These are phyloP conservation scores for Linnemannia schmuckeri DNA, from an alignment of 192 early-diverging fungal species.

Conservation along the genomic window DNA sequence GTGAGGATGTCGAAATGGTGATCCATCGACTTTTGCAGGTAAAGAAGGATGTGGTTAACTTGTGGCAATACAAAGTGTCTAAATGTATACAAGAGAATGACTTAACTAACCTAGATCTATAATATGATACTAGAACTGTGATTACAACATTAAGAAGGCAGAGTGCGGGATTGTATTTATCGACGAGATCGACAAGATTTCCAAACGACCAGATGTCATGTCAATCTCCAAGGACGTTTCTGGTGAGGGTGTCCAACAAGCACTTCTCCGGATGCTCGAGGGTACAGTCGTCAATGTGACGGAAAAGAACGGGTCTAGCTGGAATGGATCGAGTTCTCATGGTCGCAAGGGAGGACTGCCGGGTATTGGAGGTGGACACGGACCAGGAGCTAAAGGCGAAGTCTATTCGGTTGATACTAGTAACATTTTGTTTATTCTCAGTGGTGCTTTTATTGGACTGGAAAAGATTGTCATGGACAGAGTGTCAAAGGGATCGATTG, in stretches of 20 bases:
- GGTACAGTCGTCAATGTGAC: conserved; percentile 86
- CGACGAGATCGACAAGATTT: conserved; percentile 93
- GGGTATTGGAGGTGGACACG: conserved; percentile 15
- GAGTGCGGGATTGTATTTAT: conserved; percentile 90
- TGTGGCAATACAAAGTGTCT: not conserved
- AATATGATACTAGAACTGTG: conserved; percentile 66
- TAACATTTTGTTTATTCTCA: conserved; percentile 90
- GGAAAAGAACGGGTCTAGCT: conserved; percentile 75
- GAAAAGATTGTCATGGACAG: conserved; percentile 83
- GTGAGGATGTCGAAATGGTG: conserved; percentile 89
- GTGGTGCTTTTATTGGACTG: conserved; percentile 87
- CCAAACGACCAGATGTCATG: conserved; percentile 76
- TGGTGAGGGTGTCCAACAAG: conserved; percentile 91
- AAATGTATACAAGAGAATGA: not conserved
- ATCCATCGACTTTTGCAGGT: conserved; percentile 85
- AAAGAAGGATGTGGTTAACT: conserved; percentile 8
- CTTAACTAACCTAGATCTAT: not conserved
- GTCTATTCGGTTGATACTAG: conserved; percentile 85
- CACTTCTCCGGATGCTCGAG: conserved; percentile 86
- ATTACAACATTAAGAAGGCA: conserved; percentile 85
- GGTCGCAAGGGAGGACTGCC: conserved; percentile 30
- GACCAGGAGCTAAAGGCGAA: conserved; percentile 70
- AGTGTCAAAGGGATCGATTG: conserved; percentile 82
- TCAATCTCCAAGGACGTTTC: conserved; percentile 85
- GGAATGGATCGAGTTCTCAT: conserved; percentile 14